Percentiles rank a stretch among this genome's conserved stretches.
These are phyloP conservation scores for Leccinellum luteum DNA, from an alignment of 768 basidiomycete genomes.

Conservation along the genomic window DNA sequence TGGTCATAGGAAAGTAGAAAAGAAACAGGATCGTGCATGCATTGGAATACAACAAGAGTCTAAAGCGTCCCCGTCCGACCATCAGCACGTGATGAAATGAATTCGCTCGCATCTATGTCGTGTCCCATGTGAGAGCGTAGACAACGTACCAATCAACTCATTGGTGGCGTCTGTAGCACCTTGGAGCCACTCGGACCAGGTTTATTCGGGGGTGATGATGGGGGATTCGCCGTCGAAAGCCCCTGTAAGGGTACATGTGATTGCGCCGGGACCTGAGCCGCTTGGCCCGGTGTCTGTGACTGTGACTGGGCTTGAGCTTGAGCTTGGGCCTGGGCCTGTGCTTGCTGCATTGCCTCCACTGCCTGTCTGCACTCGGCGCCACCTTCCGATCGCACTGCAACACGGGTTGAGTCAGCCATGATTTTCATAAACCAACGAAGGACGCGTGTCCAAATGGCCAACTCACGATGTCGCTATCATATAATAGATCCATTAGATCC, in stretches of 20 bases:
- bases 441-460: slow-evolving; percentile 19
- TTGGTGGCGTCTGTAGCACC: slow-evolving; percentile 15
- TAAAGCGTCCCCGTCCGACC: slow-evolving; percentile 25
- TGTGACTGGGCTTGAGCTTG: slow-evolving; percentile 20
- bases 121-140: slow-evolving; percentile 7
- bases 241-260: slow-evolving; percentile 24
- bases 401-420: slow-evolving; percentile 22
- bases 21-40: slow-evolving; percentile 4
- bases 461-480: slow-evolving; percentile 74
- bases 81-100: slow-evolving; percentile 8
- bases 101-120: slow-evolving; percentile 20
- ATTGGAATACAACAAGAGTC: slow-evolving; percentile 9
- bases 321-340: slow-evolving; percentile 26
- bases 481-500: slow-evolving; percentile 26
- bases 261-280: slow-evolving; percentile 18
- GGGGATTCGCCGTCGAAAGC: slow-evolving; percentile 17
- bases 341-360: slow-evolving; percentile 37
- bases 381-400: slow-evolving; percentile 77
- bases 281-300: slow-evolving; percentile 21
- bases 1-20: background rate
- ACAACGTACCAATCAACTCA: slow-evolving; percentile 9
- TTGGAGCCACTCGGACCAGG: slow-evolving; percentile 26
- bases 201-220: slow-evolving; percentile 18
- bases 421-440: slow-evolving; percentile 23
- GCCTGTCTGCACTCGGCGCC: slow-evolving; percentile 69